Conservation (phyloP, 1,284 basidiomycete species). For the Sporisorium reilianum region DNA sequence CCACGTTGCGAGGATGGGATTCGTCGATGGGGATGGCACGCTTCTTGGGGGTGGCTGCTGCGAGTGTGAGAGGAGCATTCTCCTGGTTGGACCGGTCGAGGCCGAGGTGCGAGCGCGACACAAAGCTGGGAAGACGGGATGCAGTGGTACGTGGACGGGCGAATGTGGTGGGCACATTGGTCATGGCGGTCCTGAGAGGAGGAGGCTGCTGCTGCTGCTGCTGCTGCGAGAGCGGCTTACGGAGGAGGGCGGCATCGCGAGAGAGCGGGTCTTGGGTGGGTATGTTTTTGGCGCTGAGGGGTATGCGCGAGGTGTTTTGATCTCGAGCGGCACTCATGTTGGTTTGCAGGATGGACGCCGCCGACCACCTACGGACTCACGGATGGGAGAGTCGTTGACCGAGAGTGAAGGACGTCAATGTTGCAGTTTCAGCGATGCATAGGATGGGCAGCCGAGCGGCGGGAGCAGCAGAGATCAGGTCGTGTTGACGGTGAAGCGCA, state of each 20-base stretch:
- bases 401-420: constrained; percentile 10
- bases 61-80: constrained; percentile 20
- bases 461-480: not conserved
- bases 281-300: constrained; percentile 49
- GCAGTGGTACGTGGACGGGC: constrained; percentile 33
- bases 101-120: constrained; percentile 47
- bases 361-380: constrained; percentile 7
- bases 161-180: constrained; percentile 1
- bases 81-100: constrained; percentile 47
- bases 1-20: constrained; percentile 59
- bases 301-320: constrained; percentile 35
- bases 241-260: constrained; percentile 24
- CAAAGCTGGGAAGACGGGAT: constrained; percentile 41
- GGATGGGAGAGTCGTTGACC: constrained; percentile 10
- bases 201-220: too few relatives aligned
- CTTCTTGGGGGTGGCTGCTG: constrained; percentile 62
- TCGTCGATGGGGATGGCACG: constrained; percentile 65
- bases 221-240: constrained; percentile 30
- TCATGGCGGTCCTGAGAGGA: constrained; percentile 5
- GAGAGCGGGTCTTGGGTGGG: constrained; percentile 29
- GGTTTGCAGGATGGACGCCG: not conserved
- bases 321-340: constrained; percentile 43
- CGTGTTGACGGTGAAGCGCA: not conserved
- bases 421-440: constrained; percentile 19
- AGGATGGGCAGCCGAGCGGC: constrained; percentile 4